phyloP scores from a whole-genome alignment of 129 eudicot species.

The Helichrysum umbraculigerum region DNA sequence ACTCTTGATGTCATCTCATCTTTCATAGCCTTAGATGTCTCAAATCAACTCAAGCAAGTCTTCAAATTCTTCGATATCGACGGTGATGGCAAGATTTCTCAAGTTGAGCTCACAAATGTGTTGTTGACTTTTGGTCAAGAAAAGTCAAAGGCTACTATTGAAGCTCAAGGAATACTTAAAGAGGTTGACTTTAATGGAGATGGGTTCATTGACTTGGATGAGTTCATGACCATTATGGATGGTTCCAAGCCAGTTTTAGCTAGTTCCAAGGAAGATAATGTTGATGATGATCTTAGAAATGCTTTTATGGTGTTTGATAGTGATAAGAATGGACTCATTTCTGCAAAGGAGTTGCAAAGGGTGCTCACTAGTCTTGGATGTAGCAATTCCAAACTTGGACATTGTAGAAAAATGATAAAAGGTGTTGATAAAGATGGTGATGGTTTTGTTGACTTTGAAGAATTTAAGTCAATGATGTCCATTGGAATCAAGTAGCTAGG shows the following conservation, averaged over 20 bases:
- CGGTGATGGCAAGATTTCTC: constrained; percentile 78
- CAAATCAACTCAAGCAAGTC: constrained; percentile 62
- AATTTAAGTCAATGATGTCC: constrained; percentile 77
- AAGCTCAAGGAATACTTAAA: constrained; percentile 64
- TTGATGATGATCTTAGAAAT: constrained; percentile 42
- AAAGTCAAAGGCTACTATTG: constrained; percentile 51
- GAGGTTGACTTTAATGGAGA: constrained; percentile 72
- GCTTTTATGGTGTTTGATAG: constrained; percentile 70
- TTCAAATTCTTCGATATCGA: constrained; percentile 74
- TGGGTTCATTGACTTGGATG: constrained; percentile 78
- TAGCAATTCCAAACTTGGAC: constrained; percentile 51
- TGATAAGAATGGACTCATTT: constrained; percentile 76
- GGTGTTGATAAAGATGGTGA: constrained; percentile 88
- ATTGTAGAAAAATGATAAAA: constrained; percentile 66
- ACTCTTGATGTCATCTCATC: constrained; percentile 43
- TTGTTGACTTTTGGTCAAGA: constrained; percentile 60
- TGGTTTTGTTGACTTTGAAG: constrained; percentile 83
- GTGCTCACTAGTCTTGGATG: constrained; percentile 67
- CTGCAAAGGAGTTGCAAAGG: constrained; percentile 63
- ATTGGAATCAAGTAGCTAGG: constrained; percentile 30
- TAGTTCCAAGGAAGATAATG: constrained; percentile 26
- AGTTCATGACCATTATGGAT: constrained; percentile 57
- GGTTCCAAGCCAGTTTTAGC: constrained; percentile 24
- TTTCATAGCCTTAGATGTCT: constrained; percentile 47
- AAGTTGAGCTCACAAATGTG: constrained; percentile 54